Evolutionary conservation across 2,329 filamentous ascomycete genomes (phyloP).

Genomic region (Ceratocystis eucalypticola): DNA sequence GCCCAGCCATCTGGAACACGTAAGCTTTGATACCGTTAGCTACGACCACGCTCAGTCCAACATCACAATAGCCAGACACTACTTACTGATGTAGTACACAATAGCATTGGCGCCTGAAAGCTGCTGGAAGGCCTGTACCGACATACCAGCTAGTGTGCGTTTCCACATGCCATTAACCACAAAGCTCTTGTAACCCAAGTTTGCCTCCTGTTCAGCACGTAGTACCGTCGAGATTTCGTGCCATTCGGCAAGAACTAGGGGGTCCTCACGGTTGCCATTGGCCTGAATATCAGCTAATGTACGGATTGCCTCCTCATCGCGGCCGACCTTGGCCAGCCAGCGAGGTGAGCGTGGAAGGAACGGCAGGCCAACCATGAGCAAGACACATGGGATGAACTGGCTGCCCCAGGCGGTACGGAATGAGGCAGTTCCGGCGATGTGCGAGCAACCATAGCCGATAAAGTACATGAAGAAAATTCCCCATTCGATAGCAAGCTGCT

Average conservation of each 20-base stretch:
- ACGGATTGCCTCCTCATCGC: conserved; percentile 41
- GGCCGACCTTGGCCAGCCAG: conserved; percentile 49
- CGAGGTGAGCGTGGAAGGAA: conserved; percentile 50
- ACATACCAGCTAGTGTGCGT: conserved; percentile 38
- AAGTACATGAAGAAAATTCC: conserved; percentile 57
- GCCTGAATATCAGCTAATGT: conserved; percentile 45
- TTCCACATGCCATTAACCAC: conserved; percentile 37
- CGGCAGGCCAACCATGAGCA: conserved; percentile 44
- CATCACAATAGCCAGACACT: too few relatives aligned
- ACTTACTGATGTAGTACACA: conserved; percentile 40
- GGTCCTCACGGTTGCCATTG: conserved; percentile 38
- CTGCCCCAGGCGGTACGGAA: conserved; percentile 53
- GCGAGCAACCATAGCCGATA: conserved; percentile 50
- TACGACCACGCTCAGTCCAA: not conserved
- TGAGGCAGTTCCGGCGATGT: conserved; percentile 41
- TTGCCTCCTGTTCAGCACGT: conserved; percentile 26
- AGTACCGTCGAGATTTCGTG: conserved; percentile 32
- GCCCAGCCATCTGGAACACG: conserved; percentile 31
- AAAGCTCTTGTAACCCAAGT: conserved; percentile 31
- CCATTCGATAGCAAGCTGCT: conserved; percentile 63
- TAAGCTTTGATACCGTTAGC: conserved; percentile 22
- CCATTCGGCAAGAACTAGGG: conserved; percentile 44
- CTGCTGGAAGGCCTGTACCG: conserved; percentile 44
- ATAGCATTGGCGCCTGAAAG: conserved; percentile 44
- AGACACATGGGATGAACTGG: conserved; percentile 46